phyloP scores from a whole-genome alignment of 805 yeast species.

The Teunomyces cretensis region DNA sequence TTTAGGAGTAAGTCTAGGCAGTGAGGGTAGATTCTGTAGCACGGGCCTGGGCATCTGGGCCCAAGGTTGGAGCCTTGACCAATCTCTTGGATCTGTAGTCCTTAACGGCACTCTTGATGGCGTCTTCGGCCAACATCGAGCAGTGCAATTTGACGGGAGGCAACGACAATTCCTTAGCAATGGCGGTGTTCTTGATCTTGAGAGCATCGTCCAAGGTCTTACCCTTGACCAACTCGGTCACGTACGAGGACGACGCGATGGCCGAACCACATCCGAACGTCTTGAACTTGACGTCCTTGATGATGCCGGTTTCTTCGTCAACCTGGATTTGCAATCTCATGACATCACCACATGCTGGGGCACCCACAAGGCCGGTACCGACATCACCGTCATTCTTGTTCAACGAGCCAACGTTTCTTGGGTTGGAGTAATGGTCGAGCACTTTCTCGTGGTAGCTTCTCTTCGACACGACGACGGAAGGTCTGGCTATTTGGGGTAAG shows the following conservation, averaged over 20 bases:
- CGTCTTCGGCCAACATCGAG: constrained; percentile 98
- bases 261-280: constrained; percentile 99
- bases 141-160: constrained; percentile 98
- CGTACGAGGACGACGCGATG: constrained; percentile 92
- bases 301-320: constrained; percentile 83
- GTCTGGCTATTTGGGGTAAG: background rate
- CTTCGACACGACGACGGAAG: constrained; percentile 9
- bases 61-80: constrained; percentile 54
- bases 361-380: constrained; percentile 97
- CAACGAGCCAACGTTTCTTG: constrained; percentile 93
- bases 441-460: constrained; percentile 85
- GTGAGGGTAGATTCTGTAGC: constrained; percentile 10
- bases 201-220: constrained; percentile 93
- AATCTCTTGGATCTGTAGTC: constrained; percentile 86
- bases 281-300: constrained; percentile 94
- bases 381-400: constrained; percentile 74
- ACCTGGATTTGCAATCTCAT: constrained; percentile 97
- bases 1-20: constrained; percentile 8
- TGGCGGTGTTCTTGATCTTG: constrained; percentile 86
- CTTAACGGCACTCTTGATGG: constrained; percentile 94
- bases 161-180: constrained; percentile 89
- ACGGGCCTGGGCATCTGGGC: constrained; percentile 20
- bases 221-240: constrained; percentile 94
- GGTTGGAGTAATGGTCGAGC: constrained; percentile 93
- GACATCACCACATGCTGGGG: constrained; percentile 99